Conservation (phyloP, 2,329 filamentous ascomycete genomes). For the Aaosphaeria arxii region DNA sequence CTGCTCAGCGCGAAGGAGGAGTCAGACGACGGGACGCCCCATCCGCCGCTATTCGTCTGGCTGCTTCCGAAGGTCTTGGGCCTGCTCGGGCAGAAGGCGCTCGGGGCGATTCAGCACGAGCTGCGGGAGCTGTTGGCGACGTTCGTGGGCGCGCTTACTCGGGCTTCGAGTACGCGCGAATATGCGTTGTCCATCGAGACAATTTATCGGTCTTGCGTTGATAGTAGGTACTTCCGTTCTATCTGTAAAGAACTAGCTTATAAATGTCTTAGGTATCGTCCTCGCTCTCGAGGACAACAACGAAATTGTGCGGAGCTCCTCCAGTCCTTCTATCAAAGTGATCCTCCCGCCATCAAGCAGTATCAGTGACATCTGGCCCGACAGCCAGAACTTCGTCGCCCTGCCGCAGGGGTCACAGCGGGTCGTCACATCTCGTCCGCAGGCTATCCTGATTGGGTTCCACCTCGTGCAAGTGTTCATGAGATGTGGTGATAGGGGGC, state of each 20-base stretch:
- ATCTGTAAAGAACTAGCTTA: background rate
- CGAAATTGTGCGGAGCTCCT: constrained; percentile 4
- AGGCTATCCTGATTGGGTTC: constrained; percentile 24
- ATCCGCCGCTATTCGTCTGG: constrained; percentile 52
- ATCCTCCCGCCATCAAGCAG: constrained; percentile 39
- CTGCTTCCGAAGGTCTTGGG: constrained; percentile 53
- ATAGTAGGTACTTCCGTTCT: constrained; percentile 28
- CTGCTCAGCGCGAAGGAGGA: constrained; percentile 44
- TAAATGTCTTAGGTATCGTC: constrained; percentile 41
- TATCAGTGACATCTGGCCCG: constrained; percentile 36
- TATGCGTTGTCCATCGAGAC: constrained; percentile 30
- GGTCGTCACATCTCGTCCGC: constrained; percentile 17
- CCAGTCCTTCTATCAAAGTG: constrained; percentile 19
- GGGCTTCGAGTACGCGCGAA: constrained; percentile 34
- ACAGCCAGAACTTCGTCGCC: constrained; percentile 39
- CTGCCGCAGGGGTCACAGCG: constrained; percentile 40
- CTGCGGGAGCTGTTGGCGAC: constrained; percentile 33
- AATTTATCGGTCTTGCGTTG: constrained; percentile 40
- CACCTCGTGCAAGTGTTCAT: constrained; percentile 18
- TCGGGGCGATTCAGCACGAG: constrained; percentile 40
- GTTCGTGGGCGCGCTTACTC: constrained; percentile 34
- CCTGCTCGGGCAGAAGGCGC: constrained; percentile 42
- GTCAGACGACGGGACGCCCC: constrained; percentile 24
- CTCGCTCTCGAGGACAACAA: constrained; percentile 38
- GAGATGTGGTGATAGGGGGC: constrained; percentile 1